Percentiles rank a stretch among this genome's conserved stretches.
Conservation (phyloP, 345 rosid genomes). For the Boechera retrofracta region DNA sequence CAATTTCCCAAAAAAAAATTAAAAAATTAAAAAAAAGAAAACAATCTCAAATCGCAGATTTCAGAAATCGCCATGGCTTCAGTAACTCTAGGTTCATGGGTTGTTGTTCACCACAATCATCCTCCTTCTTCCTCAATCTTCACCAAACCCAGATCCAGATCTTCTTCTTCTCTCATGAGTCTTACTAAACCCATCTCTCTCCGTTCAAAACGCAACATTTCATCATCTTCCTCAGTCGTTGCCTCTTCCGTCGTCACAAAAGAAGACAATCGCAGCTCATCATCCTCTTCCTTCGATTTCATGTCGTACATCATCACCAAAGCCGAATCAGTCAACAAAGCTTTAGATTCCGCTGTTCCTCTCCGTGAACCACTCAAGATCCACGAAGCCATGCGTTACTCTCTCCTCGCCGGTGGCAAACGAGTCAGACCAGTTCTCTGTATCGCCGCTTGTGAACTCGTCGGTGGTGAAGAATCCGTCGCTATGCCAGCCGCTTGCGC, state of each 20-base stretch:
- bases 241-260: constrained; percentile 62
- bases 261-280: constrained; percentile 38
- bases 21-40: not conserved
- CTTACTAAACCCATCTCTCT: constrained; percentile 18
- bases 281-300: constrained; percentile 62
- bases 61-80: constrained; percentile 52
- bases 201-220: constrained; percentile 39
- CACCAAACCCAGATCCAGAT: constrained; percentile 45
- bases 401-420: constrained; percentile 89
- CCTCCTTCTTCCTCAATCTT: constrained; percentile 36
- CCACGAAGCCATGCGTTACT: constrained; percentile 95
- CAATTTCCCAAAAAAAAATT: not conserved
- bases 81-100: constrained; percentile 55
- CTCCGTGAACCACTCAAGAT: constrained; percentile 74
- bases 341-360: constrained; percentile 67
- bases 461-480: constrained; percentile 64
- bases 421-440: constrained; percentile 84
- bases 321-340: constrained; percentile 67
- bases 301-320: constrained; percentile 69
- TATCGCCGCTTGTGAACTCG: constrained; percentile 87
- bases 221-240: constrained; percentile 44
- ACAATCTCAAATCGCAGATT: not conserved
- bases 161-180: constrained; percentile 44
- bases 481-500: constrained; percentile 95
- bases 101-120: constrained; percentile 46